These are phyloP conservation scores for Tuber melanosporum DNA, from an alignment of 495 filamentous ascomycete species.

Conservation along the genomic window DNA sequence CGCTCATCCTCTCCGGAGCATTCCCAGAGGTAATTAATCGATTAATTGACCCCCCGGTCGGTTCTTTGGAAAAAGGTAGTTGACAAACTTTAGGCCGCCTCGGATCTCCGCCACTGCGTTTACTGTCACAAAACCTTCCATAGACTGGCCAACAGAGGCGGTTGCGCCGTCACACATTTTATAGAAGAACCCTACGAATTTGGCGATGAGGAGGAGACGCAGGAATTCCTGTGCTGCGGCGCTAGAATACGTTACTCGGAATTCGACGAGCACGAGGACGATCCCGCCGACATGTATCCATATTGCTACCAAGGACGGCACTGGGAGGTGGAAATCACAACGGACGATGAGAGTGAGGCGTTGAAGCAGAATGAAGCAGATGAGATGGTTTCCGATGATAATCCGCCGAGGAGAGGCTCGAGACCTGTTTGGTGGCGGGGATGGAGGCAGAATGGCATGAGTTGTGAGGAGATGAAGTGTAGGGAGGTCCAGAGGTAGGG, in stretches of 20 bases:
- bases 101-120: constrained; percentile 18
- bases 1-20: constrained; percentile 14
- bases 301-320: constrained; percentile 15
- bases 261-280: neutral
- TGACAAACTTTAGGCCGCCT: constrained; percentile 5
- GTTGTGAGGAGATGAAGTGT: constrained; percentile 14
- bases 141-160: neutral
- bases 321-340: constrained; percentile 22
- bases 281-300: constrained; percentile 2
- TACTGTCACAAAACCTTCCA: constrained; percentile 23
- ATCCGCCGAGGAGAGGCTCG: neutral
- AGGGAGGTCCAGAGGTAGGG: constrained; percentile 19
- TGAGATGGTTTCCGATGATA: constrained; percentile 4
- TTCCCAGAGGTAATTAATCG: constrained; percentile 20
- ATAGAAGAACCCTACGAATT: constrained; percentile 6
- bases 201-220: neutral
- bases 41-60: neutral
- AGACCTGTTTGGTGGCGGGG: constrained; percentile 26
- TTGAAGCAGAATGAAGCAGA: neutral
- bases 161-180: constrained; percentile 14
- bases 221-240: constrained; percentile 10
- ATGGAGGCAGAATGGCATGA: constrained; percentile 15
- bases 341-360: constrained; percentile 17
- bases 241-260: constrained; percentile 13
- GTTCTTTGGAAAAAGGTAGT: too few species aligned